Evolutionary conservation across 2,329 filamentous ascomycete genomes (phyloP).

Genomic region (Exophiala spinifera): DNA sequence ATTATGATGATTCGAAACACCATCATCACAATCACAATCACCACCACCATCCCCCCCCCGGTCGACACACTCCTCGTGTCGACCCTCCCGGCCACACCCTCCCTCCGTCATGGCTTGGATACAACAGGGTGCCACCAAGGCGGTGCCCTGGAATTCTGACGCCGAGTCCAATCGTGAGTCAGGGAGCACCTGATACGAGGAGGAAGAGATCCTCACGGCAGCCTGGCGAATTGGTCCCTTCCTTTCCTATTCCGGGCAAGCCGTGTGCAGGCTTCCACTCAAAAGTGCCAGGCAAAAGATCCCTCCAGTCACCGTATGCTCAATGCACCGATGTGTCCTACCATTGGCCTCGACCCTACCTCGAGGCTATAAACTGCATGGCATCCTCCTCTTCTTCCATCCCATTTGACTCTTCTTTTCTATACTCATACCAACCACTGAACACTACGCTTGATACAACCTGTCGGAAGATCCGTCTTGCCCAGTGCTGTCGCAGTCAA

Average conservation of each 20-base stretch:
- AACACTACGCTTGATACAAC: too few relatives aligned
- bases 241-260: neutral
- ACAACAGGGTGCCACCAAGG: neutral
- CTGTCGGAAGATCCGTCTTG: neutral
- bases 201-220: conserved; percentile 13
- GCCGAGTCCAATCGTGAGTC: conserved; percentile 17
- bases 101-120: neutral
- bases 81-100: neutral
- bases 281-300: conserved; percentile 15
- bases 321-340: conserved; percentile 15
- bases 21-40: neutral
- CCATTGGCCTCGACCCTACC: conserved; percentile 16
- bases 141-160: neutral
- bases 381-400: conserved; percentile 8
- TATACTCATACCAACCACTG: neutral
- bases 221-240: conserved; percentile 22
- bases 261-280: conserved; percentile 20
- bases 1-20: neutral
- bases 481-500: conserved; percentile 11
- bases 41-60: neutral
- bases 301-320: conserved; percentile 5
- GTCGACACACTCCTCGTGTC: neutral
- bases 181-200: conserved; percentile 2
- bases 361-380: conserved; percentile 20
- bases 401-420: conserved; percentile 9